A percentile compares a stretch with the other conserved stretches of the same genome.
phyloP scores from a whole-genome alignment of 2,329 filamentous ascomycete species.

The Colletotrichum shisoi region DNA sequence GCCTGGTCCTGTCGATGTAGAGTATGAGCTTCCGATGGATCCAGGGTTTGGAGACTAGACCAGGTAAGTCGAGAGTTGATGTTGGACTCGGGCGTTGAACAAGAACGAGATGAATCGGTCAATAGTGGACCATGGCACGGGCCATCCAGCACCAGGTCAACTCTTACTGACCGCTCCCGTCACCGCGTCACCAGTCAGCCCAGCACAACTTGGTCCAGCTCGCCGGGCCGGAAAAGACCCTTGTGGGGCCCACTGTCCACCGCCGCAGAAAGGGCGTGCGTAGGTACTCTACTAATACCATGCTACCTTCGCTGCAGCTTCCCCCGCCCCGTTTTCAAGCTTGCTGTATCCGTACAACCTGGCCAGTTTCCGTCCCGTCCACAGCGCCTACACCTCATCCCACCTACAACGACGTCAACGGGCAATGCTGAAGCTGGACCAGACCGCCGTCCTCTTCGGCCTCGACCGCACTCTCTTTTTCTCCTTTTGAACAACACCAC shows the following conservation, averaged over 20 bases:
- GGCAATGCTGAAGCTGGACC: slow-evolving; percentile 33
- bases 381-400: slow-evolving; percentile 17
- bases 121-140: background rate
- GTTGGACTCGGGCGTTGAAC: background rate
- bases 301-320: slow-evolving; percentile 19
- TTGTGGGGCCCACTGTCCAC: slow-evolving; percentile 22
- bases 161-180: background rate
- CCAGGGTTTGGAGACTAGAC: background rate
- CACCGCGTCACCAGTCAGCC: slow-evolving; percentile 11
- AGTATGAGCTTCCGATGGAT: background rate
- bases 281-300: too few species aligned
- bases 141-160: background rate
- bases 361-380: slow-evolving; percentile 27
- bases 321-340: slow-evolving; percentile 31
- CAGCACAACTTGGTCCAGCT: slow-evolving; percentile 8
- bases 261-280: slow-evolving; percentile 1
- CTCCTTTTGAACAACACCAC: background rate
- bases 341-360: slow-evolving; percentile 36
- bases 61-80: background rate
- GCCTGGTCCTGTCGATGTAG: background rate
- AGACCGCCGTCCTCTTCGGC: slow-evolving; percentile 28
- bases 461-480: slow-evolving; percentile 5
- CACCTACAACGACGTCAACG: slow-evolving; percentile 30
- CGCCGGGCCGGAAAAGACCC: slow-evolving; percentile 23
- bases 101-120: slow-evolving; percentile 7